Evolutionary conservation across 345 rosid species (phyloP).

Genomic region (Fremontodendron californicum): DNA sequence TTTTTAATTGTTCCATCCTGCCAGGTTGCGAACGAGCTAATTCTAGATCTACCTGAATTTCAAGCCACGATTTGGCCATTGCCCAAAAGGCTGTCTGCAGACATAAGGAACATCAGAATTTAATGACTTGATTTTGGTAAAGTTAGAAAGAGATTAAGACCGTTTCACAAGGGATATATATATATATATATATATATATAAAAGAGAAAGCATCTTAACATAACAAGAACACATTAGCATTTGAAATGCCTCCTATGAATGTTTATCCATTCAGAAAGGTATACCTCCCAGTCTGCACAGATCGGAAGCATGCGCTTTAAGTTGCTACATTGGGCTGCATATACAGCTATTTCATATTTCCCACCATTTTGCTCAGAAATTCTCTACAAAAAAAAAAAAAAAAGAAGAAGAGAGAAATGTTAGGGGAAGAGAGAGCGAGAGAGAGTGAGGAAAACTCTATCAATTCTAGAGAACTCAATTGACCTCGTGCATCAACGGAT

Average conservation of each 20-base stretch:
- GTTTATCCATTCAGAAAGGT: slow-evolving; percentile 11
- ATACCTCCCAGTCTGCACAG: slow-evolving; percentile 98
- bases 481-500: background rate
- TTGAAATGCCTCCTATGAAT: background rate
- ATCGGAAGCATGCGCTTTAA: slow-evolving; percentile 78
- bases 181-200: background rate
- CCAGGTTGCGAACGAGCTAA: slow-evolving; percentile 67
- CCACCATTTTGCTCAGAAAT: slow-evolving; percentile 83
- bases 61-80: slow-evolving; percentile 98
- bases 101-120: background rate
- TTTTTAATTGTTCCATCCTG: slow-evolving; percentile 58
- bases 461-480: background rate
- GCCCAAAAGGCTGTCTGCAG: slow-evolving; percentile 99
- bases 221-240: background rate
- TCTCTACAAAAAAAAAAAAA: slow-evolving; percentile 38
- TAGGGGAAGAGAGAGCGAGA: background rate
- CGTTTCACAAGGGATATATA: background rate
- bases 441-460: slow-evolving; percentile 21
- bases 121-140: background rate
- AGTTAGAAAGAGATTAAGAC: background rate
- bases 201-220: background rate
- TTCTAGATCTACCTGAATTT: slow-evolving; percentile 88
- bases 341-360: slow-evolving; percentile 82
- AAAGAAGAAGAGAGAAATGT: background rate
- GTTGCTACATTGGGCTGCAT: slow-evolving; percentile 88